Base-by-base conservation (phyloP, 116 monocot species). In the Trichopus zeylanicus region DNA sequence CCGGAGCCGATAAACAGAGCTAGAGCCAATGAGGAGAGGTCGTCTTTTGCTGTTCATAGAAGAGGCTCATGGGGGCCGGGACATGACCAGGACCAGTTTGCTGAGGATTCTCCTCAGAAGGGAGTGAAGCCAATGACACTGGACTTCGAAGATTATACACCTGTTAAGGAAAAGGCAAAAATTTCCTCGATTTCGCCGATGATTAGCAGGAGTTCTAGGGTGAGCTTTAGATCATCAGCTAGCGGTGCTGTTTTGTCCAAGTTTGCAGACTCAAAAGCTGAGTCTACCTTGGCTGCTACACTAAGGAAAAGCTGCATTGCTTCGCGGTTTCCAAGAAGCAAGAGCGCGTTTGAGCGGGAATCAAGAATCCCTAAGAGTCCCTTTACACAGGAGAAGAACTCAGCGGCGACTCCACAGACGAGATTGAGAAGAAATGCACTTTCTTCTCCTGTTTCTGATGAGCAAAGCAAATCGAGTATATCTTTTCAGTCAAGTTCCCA, bases 61-160 rank as follows among this genome's bases (percentile, higher is more conserved):
- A 85, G 94, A 69, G 89, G 83, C 4, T 81, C 83, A 0, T 94
- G 94, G 94, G 93, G 71, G 3, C 47, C 73, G 8, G 74, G 79
- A 52, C 46, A 62, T 31, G 68, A 59, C 26, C 1, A 31, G 4
- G 42, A 23, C 4, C 31, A n/a, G 28, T n/a, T n/a, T 7, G 18
- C 26, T 26, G 39, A 47, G 13, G 29, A 51, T 42, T 32, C 52
- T 23, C 56, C 67, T 37, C 69, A 79, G 42, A 27, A 58, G 38
- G 30, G 53, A 4, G 70, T 80, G n/a, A 83, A 83, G 66, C 81
- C 82, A 15, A 63, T 65, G 6, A 56, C 48, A n/a, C 52, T 89
- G 69, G 65, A 85, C 61, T 88, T 85, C n/a, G 93, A 77, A 3
- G 80, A 70, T 19, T 70, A 30, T 26, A 93, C 85, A 7, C 85